Evolutionary conservation across 1,284 basidiomycete genomes (phyloP).

Genomic region (Tetrapyrgos nigripes): DNA sequence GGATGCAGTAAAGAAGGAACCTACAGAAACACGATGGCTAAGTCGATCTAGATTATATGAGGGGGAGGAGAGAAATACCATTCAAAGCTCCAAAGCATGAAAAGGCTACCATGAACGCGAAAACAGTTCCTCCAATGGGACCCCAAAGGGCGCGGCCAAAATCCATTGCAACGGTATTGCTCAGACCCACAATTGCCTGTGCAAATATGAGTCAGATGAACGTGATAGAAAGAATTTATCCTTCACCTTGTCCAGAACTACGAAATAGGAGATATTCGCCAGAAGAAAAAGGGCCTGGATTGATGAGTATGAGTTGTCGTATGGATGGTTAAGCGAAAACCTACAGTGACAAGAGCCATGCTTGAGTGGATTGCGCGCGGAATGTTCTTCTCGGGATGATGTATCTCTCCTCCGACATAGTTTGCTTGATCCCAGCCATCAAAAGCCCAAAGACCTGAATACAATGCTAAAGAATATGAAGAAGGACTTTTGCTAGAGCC

Average conservation of each 20-base stretch:
- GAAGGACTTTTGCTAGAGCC: constrained; percentile 82
- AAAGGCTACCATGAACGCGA: constrained; percentile 91
- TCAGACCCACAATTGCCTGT: constrained; percentile 69
- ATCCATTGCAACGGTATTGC: constrained; percentile 95
- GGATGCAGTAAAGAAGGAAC: constrained; percentile 82
- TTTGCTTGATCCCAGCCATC: constrained; percentile 94
- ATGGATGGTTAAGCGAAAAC: too few relatives aligned
- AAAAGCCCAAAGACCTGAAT: constrained; percentile 95
- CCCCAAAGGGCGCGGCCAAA: constrained; percentile 92
- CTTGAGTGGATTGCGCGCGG: constrained; percentile 90
- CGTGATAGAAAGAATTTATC: constrained; percentile 32
- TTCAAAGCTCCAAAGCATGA: constrained; percentile 95
- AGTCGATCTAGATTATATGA: neutral
- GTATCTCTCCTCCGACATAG: constrained; percentile 94
- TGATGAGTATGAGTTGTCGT: neutral
- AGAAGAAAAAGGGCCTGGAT: constrained; percentile 76
- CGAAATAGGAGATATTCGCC: constrained; percentile 92
- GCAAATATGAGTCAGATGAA: neutral
- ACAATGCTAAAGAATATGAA: constrained; percentile 91
- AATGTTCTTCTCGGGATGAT: constrained; percentile 84
- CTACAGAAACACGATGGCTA: constrained; percentile 39
- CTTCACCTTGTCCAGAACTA: constrained; percentile 84
- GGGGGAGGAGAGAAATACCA: constrained; percentile 46
- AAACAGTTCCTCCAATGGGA: constrained; percentile 83
- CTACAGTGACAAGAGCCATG: constrained; percentile 78